These are phyloP conservation scores for Gleditsia sinensis DNA, from an alignment of 306 rosid genomes.

Conservation along the genomic window DNA sequence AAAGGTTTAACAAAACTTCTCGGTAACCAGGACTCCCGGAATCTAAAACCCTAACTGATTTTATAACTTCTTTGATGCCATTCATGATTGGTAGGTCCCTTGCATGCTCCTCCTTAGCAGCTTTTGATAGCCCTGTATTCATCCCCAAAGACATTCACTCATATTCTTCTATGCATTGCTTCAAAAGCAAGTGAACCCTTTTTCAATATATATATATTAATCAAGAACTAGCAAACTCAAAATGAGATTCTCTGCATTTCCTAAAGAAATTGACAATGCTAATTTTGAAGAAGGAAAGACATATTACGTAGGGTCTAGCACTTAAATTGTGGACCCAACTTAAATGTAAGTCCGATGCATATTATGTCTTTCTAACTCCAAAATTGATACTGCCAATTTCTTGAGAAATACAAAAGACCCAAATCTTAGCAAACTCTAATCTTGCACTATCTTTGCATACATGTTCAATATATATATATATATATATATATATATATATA, in stretches of 20 bases:
- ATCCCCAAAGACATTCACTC: not conserved
- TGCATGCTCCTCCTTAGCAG: slow-evolving; percentile 86
- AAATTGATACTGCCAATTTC: too few species aligned
- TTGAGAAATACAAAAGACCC: too few species aligned
- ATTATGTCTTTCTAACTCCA: too few species aligned
- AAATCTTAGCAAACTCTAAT: too few species aligned
- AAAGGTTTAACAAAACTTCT: slow-evolving; percentile 63
- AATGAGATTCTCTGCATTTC: too few species aligned
- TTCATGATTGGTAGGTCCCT: slow-evolving; percentile 94
- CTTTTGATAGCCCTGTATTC: slow-evolving; percentile 67
- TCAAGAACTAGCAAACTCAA: not conserved
- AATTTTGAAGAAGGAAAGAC: too few species aligned
- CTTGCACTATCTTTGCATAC: not conserved
- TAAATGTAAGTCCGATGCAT: too few species aligned
- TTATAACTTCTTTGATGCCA: slow-evolving; percentile 88
- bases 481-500: too few species aligned
- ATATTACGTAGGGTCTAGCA: too few species aligned
- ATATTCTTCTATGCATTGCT: slow-evolving; percentile 31
- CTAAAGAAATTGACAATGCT: too few species aligned
- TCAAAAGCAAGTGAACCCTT: slow-evolving; percentile 22
- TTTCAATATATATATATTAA: not conserved
- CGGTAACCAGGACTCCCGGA: slow-evolving; percentile 58
- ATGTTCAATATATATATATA: not conserved
- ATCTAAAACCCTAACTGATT: slow-evolving; percentile 73
- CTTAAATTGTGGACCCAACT: too few species aligned